Percentiles rank a stretch among this genome's conserved stretches.
These are phyloP conservation scores for Mucor ambiguus DNA, from an alignment of 371 early-diverging fungal species.

Conservation along the genomic window DNA sequence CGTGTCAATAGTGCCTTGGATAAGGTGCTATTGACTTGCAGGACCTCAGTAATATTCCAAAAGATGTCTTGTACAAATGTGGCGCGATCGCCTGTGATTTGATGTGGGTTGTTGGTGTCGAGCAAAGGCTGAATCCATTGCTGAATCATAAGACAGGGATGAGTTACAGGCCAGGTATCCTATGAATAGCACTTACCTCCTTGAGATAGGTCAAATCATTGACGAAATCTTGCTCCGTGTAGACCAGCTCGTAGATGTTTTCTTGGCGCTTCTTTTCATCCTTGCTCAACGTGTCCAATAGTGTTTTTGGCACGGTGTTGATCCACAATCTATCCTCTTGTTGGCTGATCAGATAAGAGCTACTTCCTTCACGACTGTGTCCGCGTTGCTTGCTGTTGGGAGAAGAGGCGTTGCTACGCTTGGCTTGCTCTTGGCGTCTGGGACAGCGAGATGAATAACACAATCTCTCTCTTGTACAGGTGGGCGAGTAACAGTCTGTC, in stretches of 20 bases:
- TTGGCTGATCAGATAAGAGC: conserved; percentile 12
- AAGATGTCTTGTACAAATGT: conserved; percentile 79
- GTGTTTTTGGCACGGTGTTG: conserved; percentile 64
- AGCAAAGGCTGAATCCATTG: conserved; percentile 78
- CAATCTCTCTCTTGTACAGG: conserved; percentile 76
- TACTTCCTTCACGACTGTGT: conserved; percentile 26
- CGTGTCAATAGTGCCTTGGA: conserved; percentile 66
- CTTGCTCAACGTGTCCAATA: conserved; percentile 70
- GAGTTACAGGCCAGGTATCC: too few species aligned
- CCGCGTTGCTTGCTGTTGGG: not conserved
- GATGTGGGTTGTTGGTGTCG: conserved; percentile 57
- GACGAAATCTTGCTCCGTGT: conserved; percentile 92
- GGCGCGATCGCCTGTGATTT: conserved; percentile 53
- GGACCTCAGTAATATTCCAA: conserved; percentile 78
- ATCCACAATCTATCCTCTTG: conserved; percentile 59
- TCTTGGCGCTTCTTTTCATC: conserved; percentile 91
- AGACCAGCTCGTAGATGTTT: conserved; percentile 90
- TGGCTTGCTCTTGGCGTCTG: conserved; percentile 35
- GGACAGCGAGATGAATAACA: conserved; percentile 91
- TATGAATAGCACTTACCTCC: conserved; percentile 47
- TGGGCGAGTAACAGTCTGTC: conserved; percentile 79
- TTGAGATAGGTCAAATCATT: conserved; percentile 63
- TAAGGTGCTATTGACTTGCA: conserved; percentile 69
- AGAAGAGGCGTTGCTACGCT: conserved; percentile 5
- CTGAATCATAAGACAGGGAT: conserved; percentile 21